Conservation (phyloP, 129 eudicot species). For the Pittosporum tobira region DNA sequence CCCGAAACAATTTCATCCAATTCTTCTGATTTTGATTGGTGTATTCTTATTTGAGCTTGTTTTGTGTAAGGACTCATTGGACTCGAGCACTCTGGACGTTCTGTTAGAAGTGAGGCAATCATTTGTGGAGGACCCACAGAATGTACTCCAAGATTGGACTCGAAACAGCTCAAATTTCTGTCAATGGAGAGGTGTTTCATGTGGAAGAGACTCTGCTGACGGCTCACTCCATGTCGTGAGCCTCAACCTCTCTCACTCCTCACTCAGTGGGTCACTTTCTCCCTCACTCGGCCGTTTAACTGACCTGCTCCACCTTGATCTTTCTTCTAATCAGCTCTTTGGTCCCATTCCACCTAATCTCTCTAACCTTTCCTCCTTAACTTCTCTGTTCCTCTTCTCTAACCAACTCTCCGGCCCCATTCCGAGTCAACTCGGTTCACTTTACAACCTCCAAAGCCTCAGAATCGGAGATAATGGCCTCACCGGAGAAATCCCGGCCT, state of each 20-base stretch:
- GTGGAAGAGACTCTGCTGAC: constrained; percentile 26
- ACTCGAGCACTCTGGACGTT: constrained; percentile 13
- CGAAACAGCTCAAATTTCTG: constrained; percentile 48
- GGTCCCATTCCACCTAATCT: constrained; percentile 97
- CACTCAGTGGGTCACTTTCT: constrained; percentile 62
- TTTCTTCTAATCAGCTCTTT: constrained; percentile 55
- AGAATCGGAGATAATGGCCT: constrained; percentile 79
- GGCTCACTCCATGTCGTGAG: constrained; percentile 30
- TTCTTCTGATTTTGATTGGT: constrained; percentile 14
- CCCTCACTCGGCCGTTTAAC: constrained; percentile 53
- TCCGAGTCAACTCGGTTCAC: constrained; percentile 61
- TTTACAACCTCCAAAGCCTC: constrained; percentile 41
- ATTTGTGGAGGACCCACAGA: constrained; percentile 44
- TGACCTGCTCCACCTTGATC: constrained; percentile 76
- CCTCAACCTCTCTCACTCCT: constrained; percentile 52
- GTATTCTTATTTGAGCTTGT: constrained; percentile 5
- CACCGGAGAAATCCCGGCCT: constrained; percentile 58
- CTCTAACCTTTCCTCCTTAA: constrained; percentile 54
- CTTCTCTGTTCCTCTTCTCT: constrained; percentile 56
- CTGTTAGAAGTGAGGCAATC: constrained; percentile 63
- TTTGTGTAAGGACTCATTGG: constrained; percentile 9
- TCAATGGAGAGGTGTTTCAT: constrained; percentile 59
- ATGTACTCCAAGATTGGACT: constrained; percentile 55
- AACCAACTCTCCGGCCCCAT: constrained; percentile 80
- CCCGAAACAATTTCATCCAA: constrained; percentile 2